Evolutionary conservation across 441 rosid genomes (phyloP).

Genomic region (Jatropha multifida): DNA sequence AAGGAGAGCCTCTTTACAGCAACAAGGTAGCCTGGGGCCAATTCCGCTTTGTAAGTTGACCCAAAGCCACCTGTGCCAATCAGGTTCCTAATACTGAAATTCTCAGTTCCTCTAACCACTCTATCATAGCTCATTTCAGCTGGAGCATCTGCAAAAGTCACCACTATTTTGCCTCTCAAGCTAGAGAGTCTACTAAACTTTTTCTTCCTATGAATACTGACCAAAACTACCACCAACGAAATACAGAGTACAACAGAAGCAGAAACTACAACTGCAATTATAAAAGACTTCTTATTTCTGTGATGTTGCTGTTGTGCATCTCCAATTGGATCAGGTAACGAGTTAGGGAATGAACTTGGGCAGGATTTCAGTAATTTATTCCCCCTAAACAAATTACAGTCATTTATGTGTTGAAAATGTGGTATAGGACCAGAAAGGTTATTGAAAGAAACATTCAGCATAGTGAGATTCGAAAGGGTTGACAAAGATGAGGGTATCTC

Average conservation of each 20-base stretch:
- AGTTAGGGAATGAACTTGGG: slow-evolving; percentile 20
- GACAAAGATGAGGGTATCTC: slow-evolving; percentile 56
- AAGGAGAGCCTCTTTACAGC: slow-evolving; percentile 68
- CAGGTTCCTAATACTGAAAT: slow-evolving; percentile 52
- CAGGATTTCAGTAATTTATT: slow-evolving; percentile 41
- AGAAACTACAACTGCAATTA: slow-evolving; percentile 38
- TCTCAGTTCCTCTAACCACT: slow-evolving; percentile 55
- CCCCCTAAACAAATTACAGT: slow-evolving; percentile 44
- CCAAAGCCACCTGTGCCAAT: slow-evolving; percentile 74
- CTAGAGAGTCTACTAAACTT: slow-evolving; percentile 26
- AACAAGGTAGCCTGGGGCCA: slow-evolving; percentile 52
- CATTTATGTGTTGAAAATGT: slow-evolving; percentile 26
- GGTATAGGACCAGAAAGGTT: slow-evolving; percentile 59
- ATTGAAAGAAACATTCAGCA: slow-evolving; percentile 55
- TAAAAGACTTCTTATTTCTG: slow-evolving; percentile 30
- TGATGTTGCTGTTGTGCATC: slow-evolving; percentile 23
- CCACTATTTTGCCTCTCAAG: slow-evolving; percentile 41
- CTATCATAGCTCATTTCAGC: slow-evolving; percentile 49
- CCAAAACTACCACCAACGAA: slow-evolving; percentile 25
- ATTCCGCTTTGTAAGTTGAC: slow-evolving; percentile 67
- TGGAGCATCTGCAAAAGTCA: slow-evolving; percentile 59
- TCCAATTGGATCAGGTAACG: slow-evolving; percentile 25
- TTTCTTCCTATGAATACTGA: slow-evolving; percentile 34
- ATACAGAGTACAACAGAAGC: slow-evolving; percentile 36
- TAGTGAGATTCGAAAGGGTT: slow-evolving; percentile 38